Conservation (phyloP, 208 protist species). For the Crithidia brevicula region DNA sequence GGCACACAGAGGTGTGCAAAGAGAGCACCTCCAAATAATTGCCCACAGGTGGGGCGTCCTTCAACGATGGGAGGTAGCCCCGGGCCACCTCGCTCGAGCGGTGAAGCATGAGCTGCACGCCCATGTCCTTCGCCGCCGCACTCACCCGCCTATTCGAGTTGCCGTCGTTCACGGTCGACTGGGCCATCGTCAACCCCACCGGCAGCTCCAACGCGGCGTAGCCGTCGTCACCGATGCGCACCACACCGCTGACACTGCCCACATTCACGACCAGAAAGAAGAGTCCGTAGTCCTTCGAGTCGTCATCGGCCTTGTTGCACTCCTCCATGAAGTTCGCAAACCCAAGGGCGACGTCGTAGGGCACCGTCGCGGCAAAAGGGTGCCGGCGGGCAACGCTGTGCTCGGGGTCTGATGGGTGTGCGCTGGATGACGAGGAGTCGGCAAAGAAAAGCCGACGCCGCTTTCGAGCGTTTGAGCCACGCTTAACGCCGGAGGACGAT, state of each 20-base stretch:
- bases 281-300: slow-evolving; percentile 84
- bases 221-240: slow-evolving; percentile 55
- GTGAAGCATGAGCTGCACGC: slow-evolving; percentile 48
- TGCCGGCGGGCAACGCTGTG: not conserved
- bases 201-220: slow-evolving; percentile 66
- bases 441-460: slow-evolving; percentile 27
- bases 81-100: slow-evolving; percentile 30
- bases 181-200: slow-evolving; percentile 56
- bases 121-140: slow-evolving; percentile 40
- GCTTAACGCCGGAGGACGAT: not conserved
- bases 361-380: slow-evolving; percentile 42
- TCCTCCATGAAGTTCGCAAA: slow-evolving; percentile 76
- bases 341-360: slow-evolving; percentile 40
- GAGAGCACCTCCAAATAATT: slow-evolving; percentile 74
- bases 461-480: slow-evolving; percentile 6
- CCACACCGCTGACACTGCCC: slow-evolving; percentile 38
- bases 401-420: slow-evolving; percentile 16
- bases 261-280: slow-evolving; percentile 59
- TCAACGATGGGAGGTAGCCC: slow-evolving; percentile 12
- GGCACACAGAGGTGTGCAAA: slow-evolving; percentile 64
- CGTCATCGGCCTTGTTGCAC: slow-evolving; percentile 52
- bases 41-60: slow-evolving; percentile 10
- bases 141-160: slow-evolving; percentile 84
- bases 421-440: not conserved
- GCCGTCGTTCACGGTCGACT: slow-evolving; percentile 80